phyloP scores from a whole-genome alignment of 257 asterid species.

The Ligustrum vulgare region DNA sequence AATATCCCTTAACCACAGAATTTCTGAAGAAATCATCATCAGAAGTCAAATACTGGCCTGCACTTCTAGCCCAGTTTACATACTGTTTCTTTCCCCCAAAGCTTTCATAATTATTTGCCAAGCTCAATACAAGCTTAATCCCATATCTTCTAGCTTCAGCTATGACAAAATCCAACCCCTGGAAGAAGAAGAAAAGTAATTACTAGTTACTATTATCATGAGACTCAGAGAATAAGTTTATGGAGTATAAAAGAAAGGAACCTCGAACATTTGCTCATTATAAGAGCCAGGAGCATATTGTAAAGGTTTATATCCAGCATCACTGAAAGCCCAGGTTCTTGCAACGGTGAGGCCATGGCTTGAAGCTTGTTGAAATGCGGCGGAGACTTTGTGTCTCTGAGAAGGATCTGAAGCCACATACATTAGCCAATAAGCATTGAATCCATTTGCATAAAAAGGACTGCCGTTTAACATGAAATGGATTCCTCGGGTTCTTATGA shows the following conservation, averaged over 20 bases:
- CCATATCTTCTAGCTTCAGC: slow-evolving; percentile 79
- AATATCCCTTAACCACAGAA: slow-evolving; percentile 58
- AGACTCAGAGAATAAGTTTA: not conserved
- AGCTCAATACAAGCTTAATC: slow-evolving; percentile 66
- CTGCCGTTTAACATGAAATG: slow-evolving; percentile 66
- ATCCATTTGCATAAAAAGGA: slow-evolving; percentile 83
- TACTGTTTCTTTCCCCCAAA: slow-evolving; percentile 93
- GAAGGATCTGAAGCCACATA: slow-evolving; percentile 74
- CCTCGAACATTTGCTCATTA: slow-evolving; percentile 71
- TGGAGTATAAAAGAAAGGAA: slow-evolving; percentile 9
- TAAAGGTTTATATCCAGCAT: slow-evolving; percentile 74
- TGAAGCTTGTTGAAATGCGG: slow-evolving; percentile 73
- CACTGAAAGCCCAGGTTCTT: slow-evolving; percentile 95
- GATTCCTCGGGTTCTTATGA: slow-evolving; percentile 59
- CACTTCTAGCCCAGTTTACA: slow-evolving; percentile 78
- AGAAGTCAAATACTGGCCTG: slow-evolving; percentile 63
- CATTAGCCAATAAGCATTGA: slow-evolving; percentile 98
- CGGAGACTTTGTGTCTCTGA: slow-evolving; percentile 63
- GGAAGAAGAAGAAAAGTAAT: slow-evolving; percentile 1
- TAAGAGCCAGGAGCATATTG: slow-evolving; percentile 77
- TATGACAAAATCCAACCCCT: slow-evolving; percentile 94
- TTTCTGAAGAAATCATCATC: slow-evolving; percentile 88
- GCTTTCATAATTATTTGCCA: slow-evolving; percentile 77
- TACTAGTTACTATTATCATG: not conserved
- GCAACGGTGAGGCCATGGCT: slow-evolving; percentile 76